Conservation (phyloP, 1,284 basidiomycete species). For the Trichosporon faecale region DNA sequence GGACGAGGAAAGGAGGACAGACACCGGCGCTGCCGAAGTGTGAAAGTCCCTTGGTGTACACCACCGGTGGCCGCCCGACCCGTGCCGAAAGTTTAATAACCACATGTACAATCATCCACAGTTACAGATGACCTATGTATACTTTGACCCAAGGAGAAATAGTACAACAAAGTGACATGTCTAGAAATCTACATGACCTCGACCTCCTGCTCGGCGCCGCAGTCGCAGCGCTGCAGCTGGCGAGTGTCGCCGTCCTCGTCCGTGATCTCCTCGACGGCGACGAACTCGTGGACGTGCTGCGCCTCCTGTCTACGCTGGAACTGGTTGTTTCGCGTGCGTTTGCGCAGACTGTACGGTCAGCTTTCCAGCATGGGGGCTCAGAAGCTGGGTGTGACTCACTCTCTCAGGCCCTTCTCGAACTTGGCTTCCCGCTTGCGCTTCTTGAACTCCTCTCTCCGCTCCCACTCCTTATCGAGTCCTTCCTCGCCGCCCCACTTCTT, state of each 20-base stretch:
- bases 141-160: not conserved
- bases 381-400: slow-evolving; percentile 49
- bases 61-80: not conserved
- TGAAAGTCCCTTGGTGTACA: not conserved
- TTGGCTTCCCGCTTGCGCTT: slow-evolving; percentile 89
- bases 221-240: slow-evolving; percentile 68
- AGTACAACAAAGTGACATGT: slow-evolving; percentile 7
- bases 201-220: slow-evolving; percentile 81
- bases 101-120: slow-evolving; percentile 10
- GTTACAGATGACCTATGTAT: not conserved
- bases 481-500: slow-evolving; percentile 96
- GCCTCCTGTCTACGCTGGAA: slow-evolving; percentile 83
- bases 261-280: slow-evolving; percentile 58
- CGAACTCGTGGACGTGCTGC: slow-evolving; percentile 80
- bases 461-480: slow-evolving; percentile 84
- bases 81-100: not conserved
- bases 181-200: slow-evolving; percentile 63
- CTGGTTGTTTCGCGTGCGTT: slow-evolving; percentile 78
- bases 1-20: not conserved
- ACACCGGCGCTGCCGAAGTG: not conserved
- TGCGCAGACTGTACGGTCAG: slow-evolving; percentile 57
- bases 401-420: slow-evolving; percentile 78
- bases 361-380: not conserved
- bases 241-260: slow-evolving; percentile 53
- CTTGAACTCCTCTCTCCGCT: slow-evolving; percentile 73